These are phyloP conservation scores for Heteromeles arbutifolia DNA, from an alignment of 306 rosid species.

Conservation along the genomic window DNA sequence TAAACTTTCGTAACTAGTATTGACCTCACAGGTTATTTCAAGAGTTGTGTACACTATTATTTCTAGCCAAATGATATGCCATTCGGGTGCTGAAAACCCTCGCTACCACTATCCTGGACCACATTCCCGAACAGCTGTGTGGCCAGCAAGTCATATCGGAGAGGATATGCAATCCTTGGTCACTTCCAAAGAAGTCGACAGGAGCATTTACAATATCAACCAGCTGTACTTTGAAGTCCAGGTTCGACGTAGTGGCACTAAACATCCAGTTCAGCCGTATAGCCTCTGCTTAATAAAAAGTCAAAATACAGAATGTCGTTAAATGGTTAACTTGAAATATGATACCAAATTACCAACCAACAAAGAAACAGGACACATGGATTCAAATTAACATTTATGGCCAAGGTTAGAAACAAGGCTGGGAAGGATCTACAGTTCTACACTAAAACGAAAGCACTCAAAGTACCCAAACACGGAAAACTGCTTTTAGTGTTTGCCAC, in stretches of 20 bases:
- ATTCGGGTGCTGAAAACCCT: conserved; percentile 10
- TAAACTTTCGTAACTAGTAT: conserved; percentile 1
- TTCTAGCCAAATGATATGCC: background rate
- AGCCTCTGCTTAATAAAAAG: conserved; percentile 2
- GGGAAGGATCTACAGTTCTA: background rate
- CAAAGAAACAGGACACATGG: background rate
- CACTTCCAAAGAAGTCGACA: background rate
- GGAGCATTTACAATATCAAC: conserved; percentile 1
- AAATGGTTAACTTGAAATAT: background rate
- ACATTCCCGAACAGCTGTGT: background rate
- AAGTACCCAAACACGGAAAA: background rate
- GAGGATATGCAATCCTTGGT: conserved; percentile 8
- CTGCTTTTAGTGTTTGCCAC: background rate
- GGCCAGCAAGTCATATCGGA: background rate
- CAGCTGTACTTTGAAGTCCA: background rate
- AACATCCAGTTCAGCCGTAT: background rate
- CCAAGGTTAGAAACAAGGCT: background rate
- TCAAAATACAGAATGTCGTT: background rate
- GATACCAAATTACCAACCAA: background rate
- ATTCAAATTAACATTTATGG: background rate
- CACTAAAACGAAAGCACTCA: background rate
- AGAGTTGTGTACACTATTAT: background rate
- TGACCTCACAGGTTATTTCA: background rate
- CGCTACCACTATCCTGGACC: background rate
- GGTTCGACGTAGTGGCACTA: background rate